Evolutionary conservation across 306 rosid species (phyloP), one percentile per base, ranked within the genome.

Genomic region (Castanopsis chinensis): DNA sequence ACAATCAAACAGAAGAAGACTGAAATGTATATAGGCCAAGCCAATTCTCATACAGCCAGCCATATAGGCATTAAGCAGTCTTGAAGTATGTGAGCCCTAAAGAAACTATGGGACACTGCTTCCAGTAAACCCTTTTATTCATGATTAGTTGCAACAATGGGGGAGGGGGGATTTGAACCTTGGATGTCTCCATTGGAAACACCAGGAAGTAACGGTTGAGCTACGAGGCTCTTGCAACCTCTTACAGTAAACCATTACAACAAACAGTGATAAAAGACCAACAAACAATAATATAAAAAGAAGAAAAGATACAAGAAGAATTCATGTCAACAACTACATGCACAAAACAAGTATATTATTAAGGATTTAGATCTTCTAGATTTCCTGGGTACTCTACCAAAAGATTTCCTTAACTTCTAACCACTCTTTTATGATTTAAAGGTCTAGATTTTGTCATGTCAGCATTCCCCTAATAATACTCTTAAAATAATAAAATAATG

Each of bases 1-100:
- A 81, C 58, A 30, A 81, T 28, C 30, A 55, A 63, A 81, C 30
- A 41, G 57, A 67, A 79, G 27, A 43, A 80, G 58, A 49, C 76
- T 21, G 33, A 79, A 6, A 13, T 69, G 7, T 8, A 35, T 9
- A 68, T 68, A 33, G 37, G 27, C 72, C 72, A 68, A 37, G 72
- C 53, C 25, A 68, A 35, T 35, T 68, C 72, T 68, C n/a, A 68
- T 19, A 19, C 11, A 68, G 72, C 52, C 52, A 35, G 72, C 52
- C 52, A 35, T 37, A 18, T 30, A 19, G 70, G 52, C 45, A 41
- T 8, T 37, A 37, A 7, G 45, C 72, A 67, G 72, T 68, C 72
- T 68, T 68, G 52, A 68, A 35, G 28, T 19, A 35, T 68, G 45
- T 68, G 41, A 11, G 3, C 9, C 41, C 4, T 68, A n/a, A 35